Percentiles rank a stretch among this genome's conserved stretches.
phyloP scores from a whole-genome alignment of 2,329 filamentous ascomycete genomes.

The Xylaria sp. region DNA sequence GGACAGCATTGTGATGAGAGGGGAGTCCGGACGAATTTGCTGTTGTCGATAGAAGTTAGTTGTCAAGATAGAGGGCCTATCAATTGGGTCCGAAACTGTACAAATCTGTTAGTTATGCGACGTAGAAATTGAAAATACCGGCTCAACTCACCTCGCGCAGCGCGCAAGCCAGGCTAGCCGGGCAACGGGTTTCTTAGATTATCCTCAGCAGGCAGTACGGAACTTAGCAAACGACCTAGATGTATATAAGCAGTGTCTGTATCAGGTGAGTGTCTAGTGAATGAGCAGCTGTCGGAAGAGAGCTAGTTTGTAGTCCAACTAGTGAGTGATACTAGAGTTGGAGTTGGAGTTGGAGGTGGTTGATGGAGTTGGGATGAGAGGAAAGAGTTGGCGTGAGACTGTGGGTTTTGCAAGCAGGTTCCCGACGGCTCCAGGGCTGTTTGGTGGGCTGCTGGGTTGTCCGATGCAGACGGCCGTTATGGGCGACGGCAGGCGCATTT shows the following conservation, averaged over 20 bases:
- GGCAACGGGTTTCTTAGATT: constrained; percentile 45
- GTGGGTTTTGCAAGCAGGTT: constrained; percentile 20
- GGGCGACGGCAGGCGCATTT: constrained; percentile 26
- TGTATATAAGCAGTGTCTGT: constrained; percentile 43
- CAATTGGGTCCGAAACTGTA: constrained; percentile 58
- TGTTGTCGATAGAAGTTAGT: constrained; percentile 60
- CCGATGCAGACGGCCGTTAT: constrained; percentile 16
- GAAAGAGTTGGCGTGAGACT: constrained; percentile 10
- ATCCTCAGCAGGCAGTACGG: constrained; percentile 49
- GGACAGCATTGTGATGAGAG: constrained; percentile 82
- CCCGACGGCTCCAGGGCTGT: background rate
- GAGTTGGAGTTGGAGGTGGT: constrained; percentile 1
- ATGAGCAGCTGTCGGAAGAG: constrained; percentile 3
- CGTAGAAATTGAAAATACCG: constrained; percentile 18
- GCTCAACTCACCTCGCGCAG: constrained; percentile 49
- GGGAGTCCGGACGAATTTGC: constrained; percentile 70
- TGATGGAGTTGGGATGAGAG: constrained; percentile 22
- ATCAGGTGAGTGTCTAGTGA: constrained; percentile 25
- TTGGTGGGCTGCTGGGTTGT: background rate
- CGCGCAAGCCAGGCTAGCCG: constrained; percentile 52
- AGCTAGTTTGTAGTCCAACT: background rate
- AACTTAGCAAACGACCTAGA: constrained; percentile 50
- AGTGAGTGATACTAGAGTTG: constrained; percentile 16
- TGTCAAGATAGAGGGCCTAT: constrained; percentile 46
- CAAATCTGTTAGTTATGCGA: constrained; percentile 5